These are phyloP conservation scores for Starmera caribaea DNA, from an alignment of 805 yeast species.

Conservation along the genomic window DNA sequence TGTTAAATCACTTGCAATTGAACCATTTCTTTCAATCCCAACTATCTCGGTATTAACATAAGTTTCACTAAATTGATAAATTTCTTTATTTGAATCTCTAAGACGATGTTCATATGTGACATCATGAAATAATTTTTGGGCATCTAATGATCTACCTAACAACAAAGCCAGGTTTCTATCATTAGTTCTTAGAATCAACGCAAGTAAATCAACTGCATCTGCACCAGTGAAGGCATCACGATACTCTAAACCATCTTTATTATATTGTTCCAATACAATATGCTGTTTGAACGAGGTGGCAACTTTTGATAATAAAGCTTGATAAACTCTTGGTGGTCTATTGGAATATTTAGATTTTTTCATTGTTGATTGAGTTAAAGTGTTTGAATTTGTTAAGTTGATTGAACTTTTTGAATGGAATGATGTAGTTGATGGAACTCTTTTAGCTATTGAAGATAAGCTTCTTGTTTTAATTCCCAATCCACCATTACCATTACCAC, in stretches of 20 bases:
- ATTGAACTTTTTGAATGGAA: constrained; percentile 15
- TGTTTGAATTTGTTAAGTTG: constrained; percentile 21
- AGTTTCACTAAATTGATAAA: constrained; percentile 69
- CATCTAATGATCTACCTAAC: constrained; percentile 86
- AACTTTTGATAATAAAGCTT: constrained; percentile 81
- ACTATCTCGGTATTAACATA: constrained; percentile 25
- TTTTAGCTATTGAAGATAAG: constrained; percentile 27
- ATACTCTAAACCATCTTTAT: constrained; percentile 85
- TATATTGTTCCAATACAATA: constrained; percentile 63
- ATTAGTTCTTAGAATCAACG: constrained; percentile 76
- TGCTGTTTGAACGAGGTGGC: constrained; percentile 68
- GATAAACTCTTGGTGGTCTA: constrained; percentile 66
- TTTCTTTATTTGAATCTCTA: constrained; percentile 79
- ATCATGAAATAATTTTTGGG: constrained; percentile 90
- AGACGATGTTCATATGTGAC: constrained; percentile 91
- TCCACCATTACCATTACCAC: constrained; percentile 14
- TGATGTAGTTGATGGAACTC: constrained; percentile 16
- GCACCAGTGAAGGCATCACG: constrained; percentile 91
- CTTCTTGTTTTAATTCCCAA: constrained; percentile 36
- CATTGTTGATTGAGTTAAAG: constrained; percentile 35
- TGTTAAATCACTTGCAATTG: constrained; percentile 15
- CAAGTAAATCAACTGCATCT: constrained; percentile 87
- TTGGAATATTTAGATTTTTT: too few relatives aligned
- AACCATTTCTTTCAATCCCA: constrained; percentile 20
- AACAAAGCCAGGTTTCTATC: constrained; percentile 86